Percentiles rank a stretch among this genome's conserved stretches.
phyloP scores from a whole-genome alignment of 2,329 filamentous ascomycete genomes.

The Colletotrichum sp. region DNA sequence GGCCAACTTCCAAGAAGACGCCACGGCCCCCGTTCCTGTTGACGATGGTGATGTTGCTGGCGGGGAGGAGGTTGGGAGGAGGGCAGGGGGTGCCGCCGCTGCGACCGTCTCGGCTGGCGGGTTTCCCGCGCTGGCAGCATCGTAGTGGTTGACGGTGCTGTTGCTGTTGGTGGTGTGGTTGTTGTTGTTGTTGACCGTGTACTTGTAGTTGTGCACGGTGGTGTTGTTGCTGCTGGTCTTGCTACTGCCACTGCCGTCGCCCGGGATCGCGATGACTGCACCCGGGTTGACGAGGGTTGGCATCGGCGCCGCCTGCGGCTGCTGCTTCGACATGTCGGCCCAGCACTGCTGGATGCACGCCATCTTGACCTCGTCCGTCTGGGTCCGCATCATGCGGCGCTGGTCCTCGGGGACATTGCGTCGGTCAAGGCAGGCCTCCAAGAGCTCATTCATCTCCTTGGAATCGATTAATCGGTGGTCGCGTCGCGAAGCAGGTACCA shows the following conservation, averaged over 20 bases:
- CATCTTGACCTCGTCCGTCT: not conserved
- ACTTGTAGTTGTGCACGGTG: not conserved
- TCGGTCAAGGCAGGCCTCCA: not conserved
- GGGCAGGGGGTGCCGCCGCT: not conserved
- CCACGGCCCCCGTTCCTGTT: not conserved
- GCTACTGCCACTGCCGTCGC: not conserved
- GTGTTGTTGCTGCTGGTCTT: not conserved
- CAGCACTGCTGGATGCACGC: not conserved
- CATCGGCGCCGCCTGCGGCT: not conserved
- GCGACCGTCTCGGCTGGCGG: not conserved
- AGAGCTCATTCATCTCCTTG: not conserved
- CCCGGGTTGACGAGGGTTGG: not conserved
- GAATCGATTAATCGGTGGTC: not conserved
- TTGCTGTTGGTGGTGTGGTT: not conserved
- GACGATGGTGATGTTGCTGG: not conserved
- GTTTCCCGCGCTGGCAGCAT: not conserved
- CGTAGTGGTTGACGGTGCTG: not conserved
- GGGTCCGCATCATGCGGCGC: not conserved
- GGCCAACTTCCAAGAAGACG: not conserved
- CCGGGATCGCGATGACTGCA: not conserved
- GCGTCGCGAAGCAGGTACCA: not conserved
- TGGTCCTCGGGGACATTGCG: not conserved
- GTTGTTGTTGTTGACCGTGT: not conserved
- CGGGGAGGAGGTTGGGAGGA: not conserved
- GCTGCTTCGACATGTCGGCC: not conserved